Conservation (phyloP, 495 filamentous ascomycete genomes). For the Penicillium odoratum region DNA sequence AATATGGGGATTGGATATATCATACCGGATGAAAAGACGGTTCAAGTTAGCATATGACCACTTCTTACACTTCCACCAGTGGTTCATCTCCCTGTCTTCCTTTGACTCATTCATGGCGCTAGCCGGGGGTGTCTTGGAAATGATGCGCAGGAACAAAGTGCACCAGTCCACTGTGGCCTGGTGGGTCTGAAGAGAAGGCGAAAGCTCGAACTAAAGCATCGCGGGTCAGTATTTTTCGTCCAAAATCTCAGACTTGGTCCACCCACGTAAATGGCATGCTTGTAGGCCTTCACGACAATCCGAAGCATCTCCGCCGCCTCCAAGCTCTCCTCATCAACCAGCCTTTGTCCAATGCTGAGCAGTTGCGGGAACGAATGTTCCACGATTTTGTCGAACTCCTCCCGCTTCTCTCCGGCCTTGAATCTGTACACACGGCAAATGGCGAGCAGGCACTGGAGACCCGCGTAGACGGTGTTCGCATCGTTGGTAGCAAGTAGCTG, state of each 20-base stretch:
- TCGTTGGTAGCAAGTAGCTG: conserved; percentile 83
- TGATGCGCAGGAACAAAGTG: conserved; percentile 84
- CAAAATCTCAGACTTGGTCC: not conserved
- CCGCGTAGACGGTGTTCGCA: conserved; percentile 82
- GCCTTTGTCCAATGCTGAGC: conserved; percentile 77
- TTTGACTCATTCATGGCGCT: conserved; percentile 77
- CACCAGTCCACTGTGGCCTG: conserved; percentile 91
- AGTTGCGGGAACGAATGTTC: conserved; percentile 89
- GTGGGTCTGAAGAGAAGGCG: conserved; percentile 70
- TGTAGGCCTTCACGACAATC: conserved; percentile 91
- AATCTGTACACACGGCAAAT: conserved; percentile 93
- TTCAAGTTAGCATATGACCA: conserved; percentile 98
- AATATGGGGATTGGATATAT: conserved; percentile 4
- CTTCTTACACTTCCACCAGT: conserved; percentile 99
- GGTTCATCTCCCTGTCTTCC: conserved; percentile 84
- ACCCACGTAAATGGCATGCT: conserved; percentile 95
- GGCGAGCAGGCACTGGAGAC: conserved; percentile 88
- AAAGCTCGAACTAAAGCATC: conserved; percentile 74
- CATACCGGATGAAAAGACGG: conserved; percentile 86
- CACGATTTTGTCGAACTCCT: conserved; percentile 91
- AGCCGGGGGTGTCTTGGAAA: conserved; percentile 80
- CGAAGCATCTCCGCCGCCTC: conserved; percentile 97
- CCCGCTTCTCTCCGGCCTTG: conserved; percentile 77
- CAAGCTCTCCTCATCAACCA: conserved; percentile 85
- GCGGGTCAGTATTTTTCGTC: conserved; percentile 17